A percentile compares a stretch with the other conserved stretches of the same genome.
Evolutionary conservation across 1,284 basidiomycete species (phyloP).

Genomic region (Ustilago curta): DNA sequence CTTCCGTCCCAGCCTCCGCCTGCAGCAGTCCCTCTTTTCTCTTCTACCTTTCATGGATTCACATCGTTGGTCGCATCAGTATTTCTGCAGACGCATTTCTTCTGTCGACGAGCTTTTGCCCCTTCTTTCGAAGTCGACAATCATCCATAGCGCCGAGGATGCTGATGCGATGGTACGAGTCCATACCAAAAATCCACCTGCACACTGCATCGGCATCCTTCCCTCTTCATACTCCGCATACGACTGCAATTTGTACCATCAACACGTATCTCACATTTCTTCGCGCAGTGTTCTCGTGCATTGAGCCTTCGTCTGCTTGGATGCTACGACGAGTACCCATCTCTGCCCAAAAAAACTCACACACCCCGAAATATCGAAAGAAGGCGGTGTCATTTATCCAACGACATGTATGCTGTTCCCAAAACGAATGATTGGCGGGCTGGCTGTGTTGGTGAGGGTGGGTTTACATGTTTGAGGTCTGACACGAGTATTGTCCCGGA

Average conservation of each 20-base stretch:
- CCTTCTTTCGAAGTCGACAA: constrained; percentile 51
- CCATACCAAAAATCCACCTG: constrained; percentile 7
- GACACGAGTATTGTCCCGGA: not conserved
- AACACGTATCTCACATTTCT: constrained; percentile 17
- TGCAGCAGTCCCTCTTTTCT: constrained; percentile 25
- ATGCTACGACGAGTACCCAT: not conserved
- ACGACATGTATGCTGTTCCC: constrained; percentile 36
- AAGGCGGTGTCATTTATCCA: constrained; percentile 45
- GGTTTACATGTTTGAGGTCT: no score
- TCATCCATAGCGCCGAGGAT: constrained; percentile 15
- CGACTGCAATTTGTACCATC: constrained; percentile 52
- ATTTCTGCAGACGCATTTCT: constrained; percentile 1
- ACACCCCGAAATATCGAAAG: constrained; percentile 52
- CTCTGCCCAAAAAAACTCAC: constrained; percentile 14
- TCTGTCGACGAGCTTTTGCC: constrained; percentile 46
- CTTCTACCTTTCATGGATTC: constrained; percentile 10
- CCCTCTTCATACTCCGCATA: constrained; percentile 10
- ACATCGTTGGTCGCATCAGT: constrained; percentile 8
- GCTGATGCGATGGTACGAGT: constrained; percentile 7
- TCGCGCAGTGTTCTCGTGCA: constrained; percentile 1
- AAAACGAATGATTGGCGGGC: not conserved
- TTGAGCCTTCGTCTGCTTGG: constrained; percentile 5
- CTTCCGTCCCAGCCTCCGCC: constrained; percentile 3
- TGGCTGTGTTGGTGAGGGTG: constrained; percentile 5
- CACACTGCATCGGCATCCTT: constrained; percentile 31